A percentile compares a stretch with the other conserved stretches of the same genome.
phyloP scores from a whole-genome alignment of 441 rosid species.

The Populus hybrid region DNA sequence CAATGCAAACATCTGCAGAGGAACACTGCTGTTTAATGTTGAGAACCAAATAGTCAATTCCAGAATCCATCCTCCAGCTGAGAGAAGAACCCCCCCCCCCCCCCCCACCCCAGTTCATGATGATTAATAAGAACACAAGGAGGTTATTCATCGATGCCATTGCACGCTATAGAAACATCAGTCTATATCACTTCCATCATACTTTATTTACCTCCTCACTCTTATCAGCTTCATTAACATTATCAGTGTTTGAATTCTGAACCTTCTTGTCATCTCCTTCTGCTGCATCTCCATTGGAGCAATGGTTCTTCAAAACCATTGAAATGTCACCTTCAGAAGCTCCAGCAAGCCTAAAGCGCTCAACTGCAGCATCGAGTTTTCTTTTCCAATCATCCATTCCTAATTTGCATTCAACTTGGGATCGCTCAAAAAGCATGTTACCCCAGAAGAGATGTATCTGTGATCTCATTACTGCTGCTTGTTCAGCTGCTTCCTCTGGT shows the following conservation, averaged over 20 bases:
- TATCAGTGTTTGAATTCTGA: constrained; percentile 15
- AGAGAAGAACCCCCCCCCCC: neutral
- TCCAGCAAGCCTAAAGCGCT: constrained; percentile 86
- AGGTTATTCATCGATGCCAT: constrained; percentile 1
- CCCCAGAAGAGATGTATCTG: constrained; percentile 99
- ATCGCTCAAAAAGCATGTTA: constrained; percentile 88
- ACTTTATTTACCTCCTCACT: constrained; percentile 19
- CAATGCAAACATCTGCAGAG: constrained; percentile 17
- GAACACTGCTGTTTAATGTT: constrained; percentile 5
- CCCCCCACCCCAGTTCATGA: neutral
- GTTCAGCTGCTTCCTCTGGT: constrained; percentile 89
- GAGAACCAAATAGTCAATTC: constrained; percentile 20
- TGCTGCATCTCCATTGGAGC: constrained; percentile 48
- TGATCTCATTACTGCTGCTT: constrained; percentile 94
- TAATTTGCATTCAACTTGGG: constrained; percentile 90
- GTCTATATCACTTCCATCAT: constrained; percentile 9
- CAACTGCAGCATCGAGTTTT: constrained; percentile 71
- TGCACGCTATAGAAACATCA: neutral
- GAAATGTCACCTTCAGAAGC: constrained; percentile 84
- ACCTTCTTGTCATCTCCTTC: constrained; percentile 45
- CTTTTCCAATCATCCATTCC: constrained; percentile 69
- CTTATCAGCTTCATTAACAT: constrained; percentile 23
- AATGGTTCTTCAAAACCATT: constrained; percentile 71
- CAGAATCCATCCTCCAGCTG: constrained; percentile 10
- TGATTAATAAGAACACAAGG: constrained; percentile 4